A percentile compares a stretch with the other conserved stretches of the same genome.
These are phyloP conservation scores for Pulveroboletus sp. DNA, from an alignment of 768 basidiomycete genomes.

Conservation along the genomic window DNA sequence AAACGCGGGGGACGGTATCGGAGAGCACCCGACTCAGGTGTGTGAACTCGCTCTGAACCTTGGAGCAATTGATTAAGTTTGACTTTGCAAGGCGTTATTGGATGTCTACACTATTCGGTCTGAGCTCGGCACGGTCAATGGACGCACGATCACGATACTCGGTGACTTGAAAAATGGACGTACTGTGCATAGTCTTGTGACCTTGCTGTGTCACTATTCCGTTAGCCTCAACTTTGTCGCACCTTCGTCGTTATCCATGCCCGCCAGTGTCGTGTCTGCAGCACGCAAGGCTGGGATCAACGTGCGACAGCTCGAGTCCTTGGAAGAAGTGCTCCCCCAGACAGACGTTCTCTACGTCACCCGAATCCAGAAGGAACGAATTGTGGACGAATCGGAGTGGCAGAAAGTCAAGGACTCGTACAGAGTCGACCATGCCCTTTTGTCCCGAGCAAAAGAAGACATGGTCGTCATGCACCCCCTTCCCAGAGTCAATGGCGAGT, in stretches of 20 bases:
- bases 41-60: slow-evolving; percentile 16
- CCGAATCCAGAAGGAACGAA: slow-evolving; percentile 92
- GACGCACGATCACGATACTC: slow-evolving; percentile 84
- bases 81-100: slow-evolving; percentile 55
- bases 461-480: slow-evolving; percentile 99
- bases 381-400: slow-evolving; percentile 79
- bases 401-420: slow-evolving; percentile 87
- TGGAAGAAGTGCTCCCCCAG: slow-evolving; percentile 86
- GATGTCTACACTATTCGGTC: slow-evolving; percentile 95
- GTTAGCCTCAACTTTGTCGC: slow-evolving; percentile 96
- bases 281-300: slow-evolving; percentile 80
- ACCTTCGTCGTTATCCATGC: slow-evolving; percentile 84
- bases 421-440: slow-evolving; percentile 88
- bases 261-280: slow-evolving; percentile 72
- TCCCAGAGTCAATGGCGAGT: slow-evolving; percentile 80
- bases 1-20: slow-evolving; percentile 95
- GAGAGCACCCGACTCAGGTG: slow-evolving; percentile 96
- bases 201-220: slow-evolving; percentile 84
- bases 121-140: slow-evolving; percentile 96
- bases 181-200: slow-evolving; percentile 94
- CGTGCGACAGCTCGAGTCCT: slow-evolving; percentile 76
- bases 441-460: slow-evolving; percentile 89
- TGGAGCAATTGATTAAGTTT: slow-evolving; percentile 2
- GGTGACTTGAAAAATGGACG: slow-evolving; percentile 98
- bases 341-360: slow-evolving; percentile 98